Evolutionary conservation across 192 early-diverging fungal genomes (phyloP).

Genomic region (Linnemannia exigua): DNA sequence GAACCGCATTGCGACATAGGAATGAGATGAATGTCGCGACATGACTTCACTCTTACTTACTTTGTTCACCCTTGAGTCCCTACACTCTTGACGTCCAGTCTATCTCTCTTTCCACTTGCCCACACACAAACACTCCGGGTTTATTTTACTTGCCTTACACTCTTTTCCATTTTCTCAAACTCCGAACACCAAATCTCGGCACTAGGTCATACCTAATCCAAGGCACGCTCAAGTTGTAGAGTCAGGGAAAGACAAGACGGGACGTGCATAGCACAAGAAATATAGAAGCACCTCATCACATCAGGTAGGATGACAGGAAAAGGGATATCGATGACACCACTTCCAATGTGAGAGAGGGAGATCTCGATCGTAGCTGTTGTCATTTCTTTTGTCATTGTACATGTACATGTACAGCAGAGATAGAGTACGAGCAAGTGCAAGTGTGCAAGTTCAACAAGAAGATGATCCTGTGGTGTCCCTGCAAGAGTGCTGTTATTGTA

Average conservation of each 20-base stretch:
- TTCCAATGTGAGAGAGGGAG: not conserved
- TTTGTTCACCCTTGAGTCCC: not conserved
- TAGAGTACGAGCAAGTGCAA: not conserved
- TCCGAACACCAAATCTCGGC: not conserved
- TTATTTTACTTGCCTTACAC: not conserved
- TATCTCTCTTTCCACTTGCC: not conserved
- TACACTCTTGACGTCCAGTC: not conserved
- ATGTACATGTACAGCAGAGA: not conserved
- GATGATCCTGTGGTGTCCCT: not conserved
- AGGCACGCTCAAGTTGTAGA: not conserved
- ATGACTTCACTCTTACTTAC: not conserved
- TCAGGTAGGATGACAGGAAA: not conserved
- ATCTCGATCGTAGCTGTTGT: not conserved
- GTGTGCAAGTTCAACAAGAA: no score
- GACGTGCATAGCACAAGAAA: no score
- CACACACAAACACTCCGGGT: not conserved
- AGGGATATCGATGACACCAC: conserved; percentile 1
- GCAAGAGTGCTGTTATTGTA: not conserved
- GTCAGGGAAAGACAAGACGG: not conserved
- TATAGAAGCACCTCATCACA: not conserved
- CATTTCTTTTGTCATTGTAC: not conserved
- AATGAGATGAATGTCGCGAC: not conserved
- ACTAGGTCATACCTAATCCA: not conserved
- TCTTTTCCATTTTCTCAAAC: not conserved
- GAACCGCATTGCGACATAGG: not conserved